phyloP scores from a whole-genome alignment of 768 basidiomycete species.

The Auricularia heimuer region DNA sequence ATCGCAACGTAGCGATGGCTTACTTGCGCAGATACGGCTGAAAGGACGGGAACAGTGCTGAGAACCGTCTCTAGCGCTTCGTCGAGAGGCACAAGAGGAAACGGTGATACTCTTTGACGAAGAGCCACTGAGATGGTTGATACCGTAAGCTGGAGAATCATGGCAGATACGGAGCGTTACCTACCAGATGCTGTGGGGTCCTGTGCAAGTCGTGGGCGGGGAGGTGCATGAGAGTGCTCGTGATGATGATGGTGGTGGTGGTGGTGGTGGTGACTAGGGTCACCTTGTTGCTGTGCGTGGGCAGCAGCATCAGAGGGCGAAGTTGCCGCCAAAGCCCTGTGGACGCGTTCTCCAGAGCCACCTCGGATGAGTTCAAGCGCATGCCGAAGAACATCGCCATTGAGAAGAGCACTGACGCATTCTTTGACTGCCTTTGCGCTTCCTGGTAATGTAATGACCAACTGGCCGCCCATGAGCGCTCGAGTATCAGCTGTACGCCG shows the following conservation, averaged over 20 bases:
- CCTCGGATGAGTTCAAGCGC: slow-evolving; percentile 66
- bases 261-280: slow-evolving; percentile 23
- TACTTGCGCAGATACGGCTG: slow-evolving; percentile 33
- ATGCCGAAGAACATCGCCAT: slow-evolving; percentile 49
- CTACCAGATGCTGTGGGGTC: slow-evolving; percentile 61
- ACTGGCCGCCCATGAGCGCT: slow-evolving; percentile 6
- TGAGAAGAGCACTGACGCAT: slow-evolving; percentile 54
- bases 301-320: slow-evolving; percentile 12
- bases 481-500: neutral
- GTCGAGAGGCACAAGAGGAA: slow-evolving; percentile 56
- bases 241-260: slow-evolving; percentile 23
- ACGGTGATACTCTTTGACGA: slow-evolving; percentile 70
- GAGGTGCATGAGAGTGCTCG: slow-evolving; percentile 23
- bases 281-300: slow-evolving; percentile 10
- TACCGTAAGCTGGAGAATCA: neutral
- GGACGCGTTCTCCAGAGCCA: slow-evolving; percentile 51
- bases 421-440: slow-evolving; percentile 81
- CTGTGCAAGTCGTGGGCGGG: slow-evolving; percentile 57
- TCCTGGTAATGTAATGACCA: slow-evolving; percentile 76
- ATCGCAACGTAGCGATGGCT: slow-evolving; percentile 12
- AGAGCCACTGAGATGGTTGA: slow-evolving; percentile 39
- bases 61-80: slow-evolving; percentile 53
- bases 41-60: slow-evolving; percentile 35
- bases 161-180: slow-evolving; percentile 12
- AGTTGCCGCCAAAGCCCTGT: slow-evolving; percentile 36